phyloP scores from a whole-genome alignment of 2,329 filamentous ascomycete genomes.

The Sporothrix globosa region DNA sequence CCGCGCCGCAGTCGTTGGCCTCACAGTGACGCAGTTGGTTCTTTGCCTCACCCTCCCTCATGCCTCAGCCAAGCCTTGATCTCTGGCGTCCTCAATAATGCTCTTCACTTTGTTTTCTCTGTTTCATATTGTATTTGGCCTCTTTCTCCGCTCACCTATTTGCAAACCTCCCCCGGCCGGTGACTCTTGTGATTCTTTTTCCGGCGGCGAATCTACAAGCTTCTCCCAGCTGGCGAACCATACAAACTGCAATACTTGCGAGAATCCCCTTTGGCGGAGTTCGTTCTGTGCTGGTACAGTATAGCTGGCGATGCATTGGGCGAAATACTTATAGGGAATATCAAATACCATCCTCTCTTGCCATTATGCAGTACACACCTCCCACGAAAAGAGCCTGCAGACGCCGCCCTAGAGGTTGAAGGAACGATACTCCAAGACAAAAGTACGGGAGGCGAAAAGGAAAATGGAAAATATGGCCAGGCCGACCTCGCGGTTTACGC shows the following conservation, averaged over 20 bases:
- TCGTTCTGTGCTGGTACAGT: too few species aligned
- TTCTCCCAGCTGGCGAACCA: not conserved
- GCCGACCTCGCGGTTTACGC: not conserved
- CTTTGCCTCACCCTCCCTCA: conserved; percentile 12
- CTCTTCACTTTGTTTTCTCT: too few species aligned
- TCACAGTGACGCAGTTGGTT: not conserved
- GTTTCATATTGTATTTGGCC: too few species aligned
- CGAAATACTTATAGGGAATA: too few species aligned
- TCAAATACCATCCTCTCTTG: too few species aligned
- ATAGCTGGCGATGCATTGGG: not conserved
- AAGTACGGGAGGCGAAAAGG: not conserved
- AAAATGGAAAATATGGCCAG: not conserved
- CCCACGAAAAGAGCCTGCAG: not conserved
- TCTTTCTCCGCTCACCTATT: not conserved
- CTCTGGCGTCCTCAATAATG: too few species aligned
- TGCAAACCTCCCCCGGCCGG: not conserved
- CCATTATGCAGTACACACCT: too few species aligned
- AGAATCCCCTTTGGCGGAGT: not conserved
- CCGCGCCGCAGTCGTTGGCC: conserved; percentile 13
- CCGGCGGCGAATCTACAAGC: not conserved
- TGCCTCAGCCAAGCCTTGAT: not conserved
- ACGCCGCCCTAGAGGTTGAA: not conserved
- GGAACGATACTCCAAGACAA: not conserved
- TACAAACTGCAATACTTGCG: not conserved
- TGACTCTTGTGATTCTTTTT: conserved; percentile 11